Base-by-base conservation (phyloP, 208 protist genomes). In the Leishmania amazonensis region DNA sequence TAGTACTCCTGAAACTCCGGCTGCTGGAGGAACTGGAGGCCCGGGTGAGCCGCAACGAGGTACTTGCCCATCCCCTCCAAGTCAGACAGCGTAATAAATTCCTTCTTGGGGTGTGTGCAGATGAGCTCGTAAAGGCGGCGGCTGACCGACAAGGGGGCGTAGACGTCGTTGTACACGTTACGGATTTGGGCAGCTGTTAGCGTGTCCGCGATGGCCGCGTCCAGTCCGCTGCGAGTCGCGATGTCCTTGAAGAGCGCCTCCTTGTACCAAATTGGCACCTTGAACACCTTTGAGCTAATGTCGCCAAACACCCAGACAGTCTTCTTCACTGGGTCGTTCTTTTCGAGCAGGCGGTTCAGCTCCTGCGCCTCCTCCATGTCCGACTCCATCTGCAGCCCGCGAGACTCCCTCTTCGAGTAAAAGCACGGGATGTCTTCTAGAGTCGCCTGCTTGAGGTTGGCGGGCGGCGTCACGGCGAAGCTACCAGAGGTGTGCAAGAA, bases 1-100 rank as follows among this genome's bases (percentile, higher is more conserved):
- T 99, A 99, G 74, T 95, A 94, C 74, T 97, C 92, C 83, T 99
- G 97, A 88, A 99, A 99, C 79, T 99, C 97, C 45, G 97, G 96
- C 75, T 98, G 96, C 80, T 97, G 88, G 72, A 99, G 89, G 81
- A 99, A 99, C 58, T 96, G 90, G 21, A 99, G 91, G 6, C 96
- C 96, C 15, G 97, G 93, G 81, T 99, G 98, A 15, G 84, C 82
- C 6, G 90, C 81, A 28, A 99, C 88, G 19, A 99, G 85, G 78
- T 88, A 95, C 49, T 88, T 90, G 47, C 84, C 86, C 85, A 91
- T 88, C 42, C 78, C 60, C 85, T 95, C 94, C 35, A 97, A 83
- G 77, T 96, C 85, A 40, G 93, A 84, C 11, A 95, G 47, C 5
- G 92, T 96, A 72, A 97, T 86, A 74, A 91, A 91, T 57, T 93